Percentiles rank a stretch among this genome's conserved stretches.
Conservation (phyloP, 2,329 filamentous ascomycete species). For the Simplicillium aogashimaense region DNA sequence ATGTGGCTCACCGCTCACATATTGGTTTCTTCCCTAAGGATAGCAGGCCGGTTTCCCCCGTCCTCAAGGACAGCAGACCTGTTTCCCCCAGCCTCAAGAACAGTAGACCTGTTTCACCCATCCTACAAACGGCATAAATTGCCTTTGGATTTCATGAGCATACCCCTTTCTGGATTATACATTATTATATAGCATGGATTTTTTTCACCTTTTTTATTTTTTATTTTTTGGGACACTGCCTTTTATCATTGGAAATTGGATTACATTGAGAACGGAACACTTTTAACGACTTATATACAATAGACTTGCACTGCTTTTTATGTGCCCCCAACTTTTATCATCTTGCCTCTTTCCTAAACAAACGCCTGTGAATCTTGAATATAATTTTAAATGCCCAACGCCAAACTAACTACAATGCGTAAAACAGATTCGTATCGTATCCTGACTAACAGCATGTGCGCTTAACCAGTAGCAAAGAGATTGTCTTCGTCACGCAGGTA, state of each 20-base stretch:
- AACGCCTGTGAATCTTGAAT: constrained; percentile 10
- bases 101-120: no score
- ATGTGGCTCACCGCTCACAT: constrained; percentile 81
- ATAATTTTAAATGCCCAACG: constrained; percentile 1
- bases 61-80: neutral
- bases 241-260: neutral
- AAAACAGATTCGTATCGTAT: neutral
- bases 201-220: neutral
- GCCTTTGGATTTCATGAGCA: no score
- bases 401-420: constrained; percentile 4
- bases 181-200: neutral
- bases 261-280: neutral
- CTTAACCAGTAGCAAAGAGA: constrained; percentile 45
- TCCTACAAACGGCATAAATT: neutral
- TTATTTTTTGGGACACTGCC: neutral
- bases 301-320: neutral
- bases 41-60: constrained; percentile 32
- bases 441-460: neutral
- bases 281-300: neutral
- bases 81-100: neutral
- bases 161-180: neutral
- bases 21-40: constrained; percentile 61
- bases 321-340: neutral
- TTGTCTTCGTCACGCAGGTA: constrained; percentile 78
- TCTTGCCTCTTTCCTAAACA: neutral